Base-by-base conservation (phyloP, 179 eudicot species). In the Drosera spatulata region DNA sequence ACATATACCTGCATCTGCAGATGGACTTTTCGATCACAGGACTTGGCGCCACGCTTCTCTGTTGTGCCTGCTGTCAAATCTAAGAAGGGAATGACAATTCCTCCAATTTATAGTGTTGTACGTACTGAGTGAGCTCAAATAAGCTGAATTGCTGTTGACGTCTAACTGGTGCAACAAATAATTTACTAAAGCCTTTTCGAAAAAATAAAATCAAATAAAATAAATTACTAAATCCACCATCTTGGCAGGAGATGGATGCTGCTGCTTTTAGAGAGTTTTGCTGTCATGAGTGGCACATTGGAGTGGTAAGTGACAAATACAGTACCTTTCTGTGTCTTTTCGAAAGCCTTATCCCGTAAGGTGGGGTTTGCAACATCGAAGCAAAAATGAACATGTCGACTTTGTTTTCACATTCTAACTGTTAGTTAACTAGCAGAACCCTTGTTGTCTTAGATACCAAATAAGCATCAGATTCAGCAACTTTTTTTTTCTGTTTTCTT, bases 11-110 rank as follows among this genome's bases (percentile, higher is more conserved):
- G 33, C 33, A 41, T 47, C 40, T 58, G 4, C 88, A 93, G 99
- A 73, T 93, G 95, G 95, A 89, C 77, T 56, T 93, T 93, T 72
- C 84, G 99, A 55, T 83, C 91, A 64, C 90, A 83, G 69, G 83
- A 90, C 59, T 64, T 83, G 67, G 87, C 86, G 15, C 97, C 95
- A 12, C 84, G 72, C 53, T 93, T 93, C 71, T 86, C 94, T 8
- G 77, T 93, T 59, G 87, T 93, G 79, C 97, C 99, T 2, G 70
- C 74, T 64, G 70, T 81, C 60, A 86, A 82, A 68, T 78, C 75
- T 49, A 81, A 75, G 59, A 79, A 69, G 50, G 80, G 80, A 13
- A 58, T 68, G 56, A 40, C 39, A 3, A 72, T 82, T 61, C 95
- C 99, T 80, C 97, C 95, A 3, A 80, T 93, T 44, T 93, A 79